Percentiles rank a stretch among this genome's conserved stretches.
These are phyloP conservation scores for Backusella tuberculispora DNA, from an alignment of 192 early-diverging fungal species.

Conservation along the genomic window DNA sequence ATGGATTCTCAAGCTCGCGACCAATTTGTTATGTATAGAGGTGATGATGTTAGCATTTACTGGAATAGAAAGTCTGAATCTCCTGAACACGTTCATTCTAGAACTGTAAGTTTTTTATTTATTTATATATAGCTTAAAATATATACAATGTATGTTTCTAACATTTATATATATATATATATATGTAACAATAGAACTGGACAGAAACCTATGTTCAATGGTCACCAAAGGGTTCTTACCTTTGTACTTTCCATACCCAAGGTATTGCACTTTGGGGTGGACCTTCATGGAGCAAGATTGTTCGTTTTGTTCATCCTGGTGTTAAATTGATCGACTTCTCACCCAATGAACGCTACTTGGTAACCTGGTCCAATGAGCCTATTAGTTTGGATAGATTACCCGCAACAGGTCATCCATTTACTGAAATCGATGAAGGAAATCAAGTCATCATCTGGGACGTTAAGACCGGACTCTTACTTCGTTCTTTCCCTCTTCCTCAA, in stretches of 20 bases:
- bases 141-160: neutral
- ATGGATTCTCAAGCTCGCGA: conserved; percentile 83
- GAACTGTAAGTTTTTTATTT: conserved; percentile 46
- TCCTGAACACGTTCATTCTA: conserved; percentile 74
- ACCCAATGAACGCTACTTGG: conserved; percentile 92
- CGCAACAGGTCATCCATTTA: conserved; percentile 66
- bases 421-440: conserved; percentile 71
- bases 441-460: conserved; percentile 91
- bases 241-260: conserved; percentile 91
- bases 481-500: conserved; percentile 79
- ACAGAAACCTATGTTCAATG: conserved; percentile 93
- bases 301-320: conserved; percentile 88
- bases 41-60: conserved; percentile 82
- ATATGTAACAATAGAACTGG: conserved; percentile 86
- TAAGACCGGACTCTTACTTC: conserved; percentile 80
- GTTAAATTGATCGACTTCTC: conserved; percentile 92
- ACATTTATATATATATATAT: neutral
- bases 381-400: conserved; percentile 60
- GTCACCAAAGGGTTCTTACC: conserved; percentile 94
- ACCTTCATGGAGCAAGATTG: conserved; percentile 86
- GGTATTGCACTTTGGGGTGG: conserved; percentile 98
- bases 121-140: neutral
- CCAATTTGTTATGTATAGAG: conserved; percentile 89
- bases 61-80: conserved; percentile 90
- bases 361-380: conserved; percentile 90